Percentiles rank a stretch among this genome's conserved stretches.
These are phyloP conservation scores for Pyrenophora tritici-repentis DNA, from an alignment of 2,329 filamentous ascomycete genomes.

Conservation along the genomic window DNA sequence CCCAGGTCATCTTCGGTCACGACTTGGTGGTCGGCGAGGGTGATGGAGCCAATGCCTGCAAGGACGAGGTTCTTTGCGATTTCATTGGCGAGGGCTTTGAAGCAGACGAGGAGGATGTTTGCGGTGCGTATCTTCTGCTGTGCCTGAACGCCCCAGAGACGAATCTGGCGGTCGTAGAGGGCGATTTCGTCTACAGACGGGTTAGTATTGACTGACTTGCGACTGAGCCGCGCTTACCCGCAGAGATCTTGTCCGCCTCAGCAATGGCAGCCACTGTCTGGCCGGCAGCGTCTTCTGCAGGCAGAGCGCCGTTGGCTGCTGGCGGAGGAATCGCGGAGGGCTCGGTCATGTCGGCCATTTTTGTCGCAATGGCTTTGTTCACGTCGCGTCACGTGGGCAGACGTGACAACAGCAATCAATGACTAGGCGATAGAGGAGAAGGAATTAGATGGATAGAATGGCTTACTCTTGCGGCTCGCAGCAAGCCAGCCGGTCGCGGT, in stretches of 20 bases:
- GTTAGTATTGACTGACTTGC: slow-evolving; percentile 3
- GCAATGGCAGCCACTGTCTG: slow-evolving; percentile 46
- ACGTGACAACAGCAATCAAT: too few relatives aligned
- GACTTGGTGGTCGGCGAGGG: slow-evolving; percentile 77
- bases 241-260: slow-evolving; percentile 50
- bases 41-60: slow-evolving; percentile 87
- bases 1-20: slow-evolving; percentile 80
- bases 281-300: slow-evolving; percentile 41
- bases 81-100: slow-evolving; percentile 88
- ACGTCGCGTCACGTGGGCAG: background rate
- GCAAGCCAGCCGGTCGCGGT: too few relatives aligned
- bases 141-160: slow-evolving; percentile 94
- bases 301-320: slow-evolving; percentile 35
- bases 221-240: slow-evolving; percentile 31
- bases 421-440: too few relatives aligned
- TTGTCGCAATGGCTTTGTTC: slow-evolving; percentile 2
- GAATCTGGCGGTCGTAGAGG: slow-evolving; percentile 95
- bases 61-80: slow-evolving; percentile 97
- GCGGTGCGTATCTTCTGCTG: slow-evolving; percentile 89
- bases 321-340: slow-evolving; percentile 10
- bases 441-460: too few relatives aligned
- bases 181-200: slow-evolving; percentile 80
- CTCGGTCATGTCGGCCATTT: slow-evolving; percentile 28
- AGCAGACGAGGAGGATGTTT: slow-evolving; percentile 85
- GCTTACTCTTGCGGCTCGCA: too few relatives aligned